These are phyloP conservation scores for Ensete glaucum DNA, from an alignment of 176 grass and related monocot species.

Conservation along the genomic window DNA sequence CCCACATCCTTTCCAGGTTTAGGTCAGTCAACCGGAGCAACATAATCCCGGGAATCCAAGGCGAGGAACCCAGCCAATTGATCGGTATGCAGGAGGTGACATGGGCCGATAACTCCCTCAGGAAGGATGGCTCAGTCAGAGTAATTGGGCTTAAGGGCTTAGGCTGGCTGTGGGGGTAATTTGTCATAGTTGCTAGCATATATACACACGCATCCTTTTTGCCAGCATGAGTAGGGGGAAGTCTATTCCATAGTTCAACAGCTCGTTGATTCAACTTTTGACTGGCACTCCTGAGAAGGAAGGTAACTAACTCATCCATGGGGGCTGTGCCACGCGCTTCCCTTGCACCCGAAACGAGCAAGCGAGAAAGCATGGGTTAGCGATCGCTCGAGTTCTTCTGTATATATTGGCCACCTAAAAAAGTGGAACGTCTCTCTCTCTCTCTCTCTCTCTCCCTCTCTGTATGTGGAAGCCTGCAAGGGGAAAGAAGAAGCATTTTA, in stretches of 20 bases:
- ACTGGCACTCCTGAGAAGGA: background rate
- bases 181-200: too few relatives aligned
- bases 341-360: background rate
- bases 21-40: too few relatives aligned
- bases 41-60: too few relatives aligned
- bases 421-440: background rate
- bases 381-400: background rate
- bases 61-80: too few relatives aligned
- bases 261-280: background rate
- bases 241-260: background rate
- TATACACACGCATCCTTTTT: background rate
- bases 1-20: too few relatives aligned
- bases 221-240: background rate
- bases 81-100: too few relatives aligned
- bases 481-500: background rate
- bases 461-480: background rate
- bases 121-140: too few relatives aligned
- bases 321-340: background rate
- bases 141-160: too few relatives aligned
- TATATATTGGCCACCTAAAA: background rate
- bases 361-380: background rate
- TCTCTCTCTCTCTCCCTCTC: background rate
- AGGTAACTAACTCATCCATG: background rate
- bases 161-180: too few relatives aligned
- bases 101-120: too few relatives aligned